Percentiles rank a stretch among this genome's conserved stretches.
These are phyloP conservation scores for Sugiyamaella grinbergsii DNA, from an alignment of 1,139 yeast genomes.

Conservation along the genomic window DNA sequence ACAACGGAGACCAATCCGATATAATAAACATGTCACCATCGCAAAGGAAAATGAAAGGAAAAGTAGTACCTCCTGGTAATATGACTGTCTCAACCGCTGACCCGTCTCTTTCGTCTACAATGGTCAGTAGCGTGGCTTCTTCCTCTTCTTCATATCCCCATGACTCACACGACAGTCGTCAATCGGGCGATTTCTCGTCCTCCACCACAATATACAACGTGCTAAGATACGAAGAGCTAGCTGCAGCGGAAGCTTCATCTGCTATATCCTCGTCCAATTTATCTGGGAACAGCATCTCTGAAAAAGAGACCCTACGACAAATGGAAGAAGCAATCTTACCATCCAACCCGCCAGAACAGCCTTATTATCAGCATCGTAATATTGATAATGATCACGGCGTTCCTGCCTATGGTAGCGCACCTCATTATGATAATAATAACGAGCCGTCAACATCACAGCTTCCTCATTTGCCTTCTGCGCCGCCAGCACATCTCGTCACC, in stretches of 20 bases:
- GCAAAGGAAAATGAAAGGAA: constrained; percentile 12
- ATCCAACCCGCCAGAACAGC: constrained; percentile 54
- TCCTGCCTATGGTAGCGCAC: constrained; percentile 17
- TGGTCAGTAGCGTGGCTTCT: neutral
- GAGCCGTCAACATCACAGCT: constrained; percentile 11
- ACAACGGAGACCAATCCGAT: constrained; percentile 5
- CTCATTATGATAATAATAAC: constrained; percentile 14
- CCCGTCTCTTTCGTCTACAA: neutral
- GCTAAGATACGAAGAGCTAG: constrained; percentile 23
- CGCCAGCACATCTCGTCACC: constrained; percentile 14
- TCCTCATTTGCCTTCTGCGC: constrained; percentile 14
- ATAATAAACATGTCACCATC: constrained; percentile 1
- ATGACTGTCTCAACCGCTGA: too few relatives aligned
- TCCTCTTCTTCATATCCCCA: too few relatives aligned
- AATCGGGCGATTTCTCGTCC: constrained; percentile 24
- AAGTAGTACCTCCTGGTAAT: constrained; percentile 1
- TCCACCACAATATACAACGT: constrained; percentile 23
- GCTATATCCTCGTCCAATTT: neutral
- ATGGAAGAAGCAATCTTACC: constrained; percentile 63
- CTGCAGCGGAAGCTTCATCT: constrained; percentile 18
- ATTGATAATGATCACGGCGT: neutral
- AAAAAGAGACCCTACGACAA: constrained; percentile 57
- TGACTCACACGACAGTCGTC: constrained; percentile 12
- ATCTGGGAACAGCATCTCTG: constrained; percentile 34
- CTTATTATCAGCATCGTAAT: constrained; percentile 13